phyloP scores from a whole-genome alignment of 768 basidiomycete species.

The Tubosaeta sp. region DNA sequence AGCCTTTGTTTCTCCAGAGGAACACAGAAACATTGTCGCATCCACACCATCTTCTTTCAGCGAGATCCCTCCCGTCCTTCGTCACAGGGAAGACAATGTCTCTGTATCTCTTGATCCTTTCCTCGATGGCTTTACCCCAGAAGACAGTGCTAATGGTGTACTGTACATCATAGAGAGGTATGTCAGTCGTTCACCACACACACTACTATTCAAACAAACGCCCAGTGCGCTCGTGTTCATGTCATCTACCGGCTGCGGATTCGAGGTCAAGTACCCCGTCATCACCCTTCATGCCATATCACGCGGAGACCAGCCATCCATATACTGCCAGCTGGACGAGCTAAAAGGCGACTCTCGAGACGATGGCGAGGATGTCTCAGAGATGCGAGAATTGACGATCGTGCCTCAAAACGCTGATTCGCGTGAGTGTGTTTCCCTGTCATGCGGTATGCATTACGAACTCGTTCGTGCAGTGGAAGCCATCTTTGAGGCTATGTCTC shows the following conservation, averaged over 20 bases:
- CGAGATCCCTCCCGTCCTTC: slow-evolving; percentile 80
- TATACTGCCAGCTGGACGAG: slow-evolving; percentile 95
- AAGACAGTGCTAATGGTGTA: slow-evolving; percentile 55
- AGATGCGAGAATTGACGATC: slow-evolving; percentile 81
- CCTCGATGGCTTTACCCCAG: slow-evolving; percentile 51
- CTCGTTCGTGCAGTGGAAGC: slow-evolving; percentile 54
- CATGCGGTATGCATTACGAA: slow-evolving; percentile 1
- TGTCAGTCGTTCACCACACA: slow-evolving; percentile 10
- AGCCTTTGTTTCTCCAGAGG: slow-evolving; percentile 51
- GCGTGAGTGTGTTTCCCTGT: slow-evolving; percentile 44
- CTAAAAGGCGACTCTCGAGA: slow-evolving; percentile 32
- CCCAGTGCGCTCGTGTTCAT: slow-evolving; percentile 74
- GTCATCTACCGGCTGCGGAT: slow-evolving; percentile 63
- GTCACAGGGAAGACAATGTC: slow-evolving; percentile 70
- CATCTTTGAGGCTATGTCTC: slow-evolving; percentile 83
- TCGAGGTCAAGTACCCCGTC: slow-evolving; percentile 82
- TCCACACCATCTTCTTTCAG: slow-evolving; percentile 82
- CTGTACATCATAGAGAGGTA: slow-evolving; percentile 88
- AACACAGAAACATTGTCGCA: slow-evolving; percentile 61
- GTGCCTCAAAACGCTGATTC: slow-evolving; percentile 54
- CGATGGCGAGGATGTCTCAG: slow-evolving; percentile 37
- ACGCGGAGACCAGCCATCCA: slow-evolving; percentile 62
- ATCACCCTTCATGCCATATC: slow-evolving; percentile 94
- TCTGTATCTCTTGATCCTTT: slow-evolving; percentile 66
- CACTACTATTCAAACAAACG: slow-evolving; percentile 1